These are phyloP conservation scores for Aureobasidium namibiae DNA, from an alignment of 2,329 filamentous ascomycete genomes.

Conservation along the genomic window DNA sequence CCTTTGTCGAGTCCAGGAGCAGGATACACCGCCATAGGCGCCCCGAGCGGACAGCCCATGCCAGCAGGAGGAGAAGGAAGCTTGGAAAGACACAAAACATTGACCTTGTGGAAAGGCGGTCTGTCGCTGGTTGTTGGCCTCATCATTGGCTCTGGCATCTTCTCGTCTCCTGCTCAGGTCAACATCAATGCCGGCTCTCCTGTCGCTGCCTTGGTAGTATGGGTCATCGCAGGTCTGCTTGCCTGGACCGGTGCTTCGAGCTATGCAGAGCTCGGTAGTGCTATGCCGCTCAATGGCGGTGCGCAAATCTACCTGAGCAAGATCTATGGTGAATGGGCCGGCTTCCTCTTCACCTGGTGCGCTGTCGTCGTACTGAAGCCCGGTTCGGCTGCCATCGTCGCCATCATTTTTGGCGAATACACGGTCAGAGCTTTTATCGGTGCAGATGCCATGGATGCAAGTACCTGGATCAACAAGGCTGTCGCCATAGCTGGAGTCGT, in stretches of 20 bases:
- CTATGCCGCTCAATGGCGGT: slow-evolving; percentile 91
- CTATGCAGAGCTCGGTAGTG: slow-evolving; percentile 90
- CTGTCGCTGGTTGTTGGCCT: slow-evolving; percentile 83
- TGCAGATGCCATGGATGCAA: slow-evolving; percentile 72
- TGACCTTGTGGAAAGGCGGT: slow-evolving; percentile 92
- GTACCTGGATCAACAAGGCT: slow-evolving; percentile 81
- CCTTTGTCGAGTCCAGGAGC: slow-evolving; percentile 72
- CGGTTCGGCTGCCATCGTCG: slow-evolving; percentile 84
- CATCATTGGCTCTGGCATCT: slow-evolving; percentile 94
- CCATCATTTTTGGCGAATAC: slow-evolving; percentile 98
- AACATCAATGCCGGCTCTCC: slow-evolving; percentile 86
- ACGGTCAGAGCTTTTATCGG: slow-evolving; percentile 81
- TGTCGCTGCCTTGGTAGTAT: slow-evolving; percentile 82
- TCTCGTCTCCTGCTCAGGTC: slow-evolving; percentile 88
- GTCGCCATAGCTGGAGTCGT: slow-evolving; percentile 72
- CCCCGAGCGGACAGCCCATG: slow-evolving; percentile 52
- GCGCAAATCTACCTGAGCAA: slow-evolving; percentile 91
- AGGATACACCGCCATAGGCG: slow-evolving; percentile 75
- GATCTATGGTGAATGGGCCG: slow-evolving; percentile 87
- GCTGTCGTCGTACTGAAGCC: slow-evolving; percentile 92
- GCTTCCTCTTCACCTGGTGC: slow-evolving; percentile 95
- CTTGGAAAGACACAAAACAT: slow-evolving; percentile 87
- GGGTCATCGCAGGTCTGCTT: slow-evolving; percentile 81
- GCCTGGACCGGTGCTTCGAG: slow-evolving; percentile 95
- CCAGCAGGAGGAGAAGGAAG: slow-evolving; percentile 61